phyloP scores from a whole-genome alignment of 495 filamentous ascomycete genomes.

The Talaromyces thailandensis region DNA sequence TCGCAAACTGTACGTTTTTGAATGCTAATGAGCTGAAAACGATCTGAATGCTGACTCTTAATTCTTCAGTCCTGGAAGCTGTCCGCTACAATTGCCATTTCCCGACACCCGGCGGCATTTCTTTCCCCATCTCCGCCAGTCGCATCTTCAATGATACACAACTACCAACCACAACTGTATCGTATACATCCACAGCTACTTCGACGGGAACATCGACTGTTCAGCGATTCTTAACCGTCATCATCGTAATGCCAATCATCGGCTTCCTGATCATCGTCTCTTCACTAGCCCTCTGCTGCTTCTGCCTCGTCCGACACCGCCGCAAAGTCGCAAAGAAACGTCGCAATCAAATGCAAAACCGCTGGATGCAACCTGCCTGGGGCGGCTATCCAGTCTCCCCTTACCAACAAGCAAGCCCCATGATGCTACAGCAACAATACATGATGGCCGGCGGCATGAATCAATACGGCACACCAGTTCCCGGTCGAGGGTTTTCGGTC shows the following conservation, averaged over 20 bases:
- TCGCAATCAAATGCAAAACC: slow-evolving; percentile 17
- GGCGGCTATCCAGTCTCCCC: slow-evolving; percentile 5
- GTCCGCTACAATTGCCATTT: slow-evolving; percentile 42
- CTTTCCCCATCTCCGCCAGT: slow-evolving; percentile 34
- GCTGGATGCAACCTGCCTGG: slow-evolving; percentile 21
- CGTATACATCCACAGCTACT: slow-evolving; percentile 16
- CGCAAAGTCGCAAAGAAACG: slow-evolving; percentile 20
- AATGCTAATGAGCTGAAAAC: neutral
- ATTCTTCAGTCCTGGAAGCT: slow-evolving; percentile 35
- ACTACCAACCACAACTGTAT: slow-evolving; percentile 27
- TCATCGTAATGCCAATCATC: slow-evolving; percentile 38
- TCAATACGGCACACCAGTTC: neutral
- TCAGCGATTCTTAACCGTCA: slow-evolving; percentile 26
- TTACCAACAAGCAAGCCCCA: neutral
- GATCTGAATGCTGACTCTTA: neutral
- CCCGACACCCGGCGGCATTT: slow-evolving; percentile 17
- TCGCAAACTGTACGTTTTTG: slow-evolving; percentile 39
- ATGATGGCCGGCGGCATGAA: neutral
- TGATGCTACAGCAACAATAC: slow-evolving; percentile 1
- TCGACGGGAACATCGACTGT: slow-evolving; percentile 14
- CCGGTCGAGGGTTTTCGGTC: slow-evolving; percentile 2
- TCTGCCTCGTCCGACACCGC: slow-evolving; percentile 30
- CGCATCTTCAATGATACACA: slow-evolving; percentile 33
- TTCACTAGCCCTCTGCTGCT: slow-evolving; percentile 19
- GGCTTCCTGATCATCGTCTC: slow-evolving; percentile 27